These are phyloP conservation scores for Xylaria flabelliformis DNA, from an alignment of 495 filamentous ascomycete genomes.

Conservation along the genomic window DNA sequence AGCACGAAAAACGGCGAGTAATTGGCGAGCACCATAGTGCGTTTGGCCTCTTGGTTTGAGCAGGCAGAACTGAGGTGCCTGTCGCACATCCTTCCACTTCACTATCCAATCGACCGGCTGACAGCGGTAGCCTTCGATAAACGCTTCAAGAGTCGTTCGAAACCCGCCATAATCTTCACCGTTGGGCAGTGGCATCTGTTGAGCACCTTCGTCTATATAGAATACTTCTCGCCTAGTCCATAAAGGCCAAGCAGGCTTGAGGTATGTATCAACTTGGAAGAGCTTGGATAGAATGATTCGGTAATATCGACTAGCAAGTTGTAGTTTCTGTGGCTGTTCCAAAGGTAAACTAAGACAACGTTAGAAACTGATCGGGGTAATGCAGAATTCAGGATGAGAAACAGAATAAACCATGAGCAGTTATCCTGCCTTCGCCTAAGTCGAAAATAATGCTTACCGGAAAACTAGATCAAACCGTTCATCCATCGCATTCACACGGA, in stretches of 20 bases:
- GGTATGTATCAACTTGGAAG: constrained; percentile 72
- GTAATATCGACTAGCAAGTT: constrained; percentile 80
- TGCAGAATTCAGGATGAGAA: constrained; percentile 6
- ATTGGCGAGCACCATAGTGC: constrained; percentile 73
- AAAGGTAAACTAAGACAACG: constrained; percentile 64
- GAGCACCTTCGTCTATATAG: constrained; percentile 66
- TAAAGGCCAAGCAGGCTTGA: constrained; percentile 86
- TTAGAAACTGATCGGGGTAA: constrained; percentile 23
- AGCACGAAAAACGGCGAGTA: constrained; percentile 85
- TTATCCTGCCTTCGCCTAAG: background rate
- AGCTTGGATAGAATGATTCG: constrained; percentile 78
- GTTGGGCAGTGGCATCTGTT: constrained; percentile 55
- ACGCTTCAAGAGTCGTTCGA: constrained; percentile 83
- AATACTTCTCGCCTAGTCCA: constrained; percentile 68
- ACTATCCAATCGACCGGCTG: constrained; percentile 80
- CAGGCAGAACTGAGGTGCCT: constrained; percentile 84
- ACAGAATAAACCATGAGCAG: background rate
- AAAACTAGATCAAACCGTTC: constrained; percentile 89
- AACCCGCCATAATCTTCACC: constrained; percentile 81
- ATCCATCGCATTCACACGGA: constrained; percentile 70
- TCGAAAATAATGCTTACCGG: constrained; percentile 56
- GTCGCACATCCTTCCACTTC: constrained; percentile 71
- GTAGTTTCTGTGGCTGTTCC: constrained; percentile 64
- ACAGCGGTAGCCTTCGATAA: constrained; percentile 78
- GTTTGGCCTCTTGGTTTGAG: constrained; percentile 66